Conservation (phyloP, 441 rosid genomes). For the Syzygium syzygioides region DNA sequence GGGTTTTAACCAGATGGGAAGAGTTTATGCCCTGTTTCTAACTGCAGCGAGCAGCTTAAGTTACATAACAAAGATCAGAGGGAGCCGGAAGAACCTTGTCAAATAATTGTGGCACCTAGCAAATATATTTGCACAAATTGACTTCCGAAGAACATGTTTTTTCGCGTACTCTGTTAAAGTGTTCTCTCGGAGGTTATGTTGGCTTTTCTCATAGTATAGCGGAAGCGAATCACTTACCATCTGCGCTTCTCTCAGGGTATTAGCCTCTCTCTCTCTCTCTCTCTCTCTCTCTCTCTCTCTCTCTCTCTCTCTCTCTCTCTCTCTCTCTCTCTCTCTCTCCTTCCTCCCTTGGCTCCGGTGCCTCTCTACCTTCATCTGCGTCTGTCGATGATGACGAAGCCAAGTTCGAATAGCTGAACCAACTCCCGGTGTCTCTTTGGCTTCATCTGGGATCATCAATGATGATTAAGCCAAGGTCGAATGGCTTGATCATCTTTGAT, state of each 20-base stretch:
- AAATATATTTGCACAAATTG: not conserved
- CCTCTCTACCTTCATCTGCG: not conserved
- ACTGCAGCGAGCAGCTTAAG: not conserved
- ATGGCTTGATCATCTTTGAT: not conserved
- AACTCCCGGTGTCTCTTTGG: not conserved
- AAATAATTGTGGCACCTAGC: not conserved
- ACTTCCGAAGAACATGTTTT: not conserved
- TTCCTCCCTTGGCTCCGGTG: too few relatives aligned
- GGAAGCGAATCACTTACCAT: not conserved
- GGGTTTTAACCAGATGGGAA: not conserved
- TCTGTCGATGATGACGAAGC: not conserved
- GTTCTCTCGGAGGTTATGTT: not conserved
- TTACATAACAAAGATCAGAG: not conserved
- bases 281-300: too few relatives aligned
- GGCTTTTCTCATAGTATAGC: not conserved
- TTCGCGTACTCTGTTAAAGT: not conserved
- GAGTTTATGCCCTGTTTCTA: not conserved
- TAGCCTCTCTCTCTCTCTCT: too few relatives aligned
- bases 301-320: too few relatives aligned
- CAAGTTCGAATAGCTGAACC: not conserved
- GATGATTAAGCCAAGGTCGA: not conserved
- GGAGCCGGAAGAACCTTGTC: not conserved
- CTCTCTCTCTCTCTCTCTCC: too few relatives aligned
- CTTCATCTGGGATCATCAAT: not conserved
- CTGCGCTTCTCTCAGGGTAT: not conserved